Conservation (phyloP, 2,329 filamentous ascomycete genomes). For the Pleurostoma richardsiae region DNA sequence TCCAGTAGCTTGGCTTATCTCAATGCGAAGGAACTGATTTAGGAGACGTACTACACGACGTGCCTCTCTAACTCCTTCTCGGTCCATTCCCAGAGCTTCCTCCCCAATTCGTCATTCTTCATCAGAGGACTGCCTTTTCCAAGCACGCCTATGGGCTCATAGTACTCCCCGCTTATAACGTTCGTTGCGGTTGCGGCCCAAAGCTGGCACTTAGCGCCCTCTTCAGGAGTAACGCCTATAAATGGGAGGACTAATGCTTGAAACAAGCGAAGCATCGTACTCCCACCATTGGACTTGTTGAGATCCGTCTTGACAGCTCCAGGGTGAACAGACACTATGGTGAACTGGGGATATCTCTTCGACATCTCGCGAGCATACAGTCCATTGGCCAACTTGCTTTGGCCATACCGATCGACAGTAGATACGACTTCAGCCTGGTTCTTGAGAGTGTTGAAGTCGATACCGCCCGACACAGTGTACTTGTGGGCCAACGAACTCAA, state of each 20-base stretch:
- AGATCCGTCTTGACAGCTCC: constrained; percentile 32
- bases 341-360: constrained; percentile 27
- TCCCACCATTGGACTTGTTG: constrained; percentile 2
- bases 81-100: constrained; percentile 11
- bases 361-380: constrained; percentile 34
- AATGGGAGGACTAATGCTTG: constrained; percentile 5
- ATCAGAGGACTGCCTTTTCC: constrained; percentile 10
- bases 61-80: constrained; percentile 16
- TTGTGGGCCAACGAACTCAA: constrained; percentile 15
- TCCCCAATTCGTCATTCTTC: constrained; percentile 15
- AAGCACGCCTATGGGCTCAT: constrained; percentile 24
- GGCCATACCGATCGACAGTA: constrained; percentile 34
- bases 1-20: no score
- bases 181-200: constrained; percentile 27
- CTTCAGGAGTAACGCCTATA: constrained; percentile 14
- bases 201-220: constrained; percentile 29
- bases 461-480: constrained; percentile 17
- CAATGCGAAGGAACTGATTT: no score
- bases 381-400: constrained; percentile 42
- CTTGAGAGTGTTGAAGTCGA: constrained; percentile 24
- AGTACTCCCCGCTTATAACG: constrained; percentile 24
- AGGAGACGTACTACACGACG: constrained; percentile 1
- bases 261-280: constrained; percentile 3
- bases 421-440: constrained; percentile 14
- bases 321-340: constrained; percentile 30